Percentiles rank a stretch among this genome's conserved stretches.
phyloP scores from a whole-genome alignment of 352 stramenopile genomes.

The Pythium phragmitis region DNA sequence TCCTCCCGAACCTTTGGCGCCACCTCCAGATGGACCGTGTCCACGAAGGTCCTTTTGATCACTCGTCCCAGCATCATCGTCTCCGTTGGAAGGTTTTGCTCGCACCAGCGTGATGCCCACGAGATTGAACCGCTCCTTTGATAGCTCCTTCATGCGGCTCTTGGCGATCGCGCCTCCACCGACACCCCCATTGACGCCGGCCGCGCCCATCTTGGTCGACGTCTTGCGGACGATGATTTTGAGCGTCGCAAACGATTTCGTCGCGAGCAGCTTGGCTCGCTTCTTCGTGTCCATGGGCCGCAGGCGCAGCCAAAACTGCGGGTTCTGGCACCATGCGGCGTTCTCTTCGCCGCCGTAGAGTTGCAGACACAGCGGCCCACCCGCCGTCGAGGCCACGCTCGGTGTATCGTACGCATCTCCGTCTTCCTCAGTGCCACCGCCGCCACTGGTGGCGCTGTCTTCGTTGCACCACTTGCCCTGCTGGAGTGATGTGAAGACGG shows the following conservation, averaged over 20 bases:
- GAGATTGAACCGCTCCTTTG: constrained; percentile 58
- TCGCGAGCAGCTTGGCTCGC: constrained; percentile 31
- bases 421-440: constrained; percentile 25
- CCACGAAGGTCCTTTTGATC: constrained; percentile 10
- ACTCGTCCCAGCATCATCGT: not conserved
- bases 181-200: constrained; percentile 18
- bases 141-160: constrained; percentile 50
- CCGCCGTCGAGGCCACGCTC: constrained; percentile 56
- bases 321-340: constrained; percentile 82
- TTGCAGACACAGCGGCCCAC: constrained; percentile 65
- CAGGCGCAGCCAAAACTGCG: constrained; percentile 84
- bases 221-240: constrained; percentile 77
- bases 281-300: constrained; percentile 26
- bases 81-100: constrained; percentile 11
- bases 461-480: constrained; percentile 70
- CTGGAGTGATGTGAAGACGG: constrained; percentile 58
- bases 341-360: constrained; percentile 53
- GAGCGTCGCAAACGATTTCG: constrained; percentile 52
- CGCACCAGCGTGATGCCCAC: constrained; percentile 62
- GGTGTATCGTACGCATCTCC: not conserved
- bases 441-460: constrained; percentile 3
- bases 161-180: constrained; percentile 27
- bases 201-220: constrained; percentile 40
- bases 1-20: not conserved
- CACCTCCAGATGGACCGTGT: not conserved